These are phyloP conservation scores for Chamaecrista fasciculata DNA, from an alignment of 306 rosid genomes.

Conservation along the genomic window DNA sequence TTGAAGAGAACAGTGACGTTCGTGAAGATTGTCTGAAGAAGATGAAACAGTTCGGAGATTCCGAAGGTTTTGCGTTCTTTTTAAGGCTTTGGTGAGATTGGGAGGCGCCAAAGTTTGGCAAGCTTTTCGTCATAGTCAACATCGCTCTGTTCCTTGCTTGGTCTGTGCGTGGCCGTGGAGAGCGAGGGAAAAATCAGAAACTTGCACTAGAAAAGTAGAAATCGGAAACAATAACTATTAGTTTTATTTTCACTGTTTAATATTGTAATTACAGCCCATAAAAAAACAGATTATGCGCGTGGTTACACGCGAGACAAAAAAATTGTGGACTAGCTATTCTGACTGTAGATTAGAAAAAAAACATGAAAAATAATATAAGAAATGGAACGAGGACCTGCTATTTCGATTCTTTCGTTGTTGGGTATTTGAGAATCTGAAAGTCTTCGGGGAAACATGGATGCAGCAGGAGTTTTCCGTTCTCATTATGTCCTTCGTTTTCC, in stretches of 20 bases:
- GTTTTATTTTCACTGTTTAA: not conserved
- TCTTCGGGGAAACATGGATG: constrained; percentile 39
- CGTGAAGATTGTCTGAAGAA: constrained; percentile 35
- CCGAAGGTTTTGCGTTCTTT: not conserved
- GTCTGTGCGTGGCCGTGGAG: constrained; percentile 12
- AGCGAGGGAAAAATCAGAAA: constrained; percentile 26
- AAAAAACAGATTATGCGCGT: constrained; percentile 28
- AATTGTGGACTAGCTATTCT: constrained; percentile 37
- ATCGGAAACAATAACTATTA: no score
- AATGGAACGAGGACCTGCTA: constrained; percentile 8
- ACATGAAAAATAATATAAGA: not conserved
- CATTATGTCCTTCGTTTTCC: constrained; percentile 37
- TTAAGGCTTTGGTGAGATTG: constrained; percentile 8
- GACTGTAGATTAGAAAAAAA: not conserved
- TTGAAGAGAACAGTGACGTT: constrained; percentile 22
- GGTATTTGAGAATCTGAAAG: constrained; percentile 2
- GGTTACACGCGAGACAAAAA: constrained; percentile 5
- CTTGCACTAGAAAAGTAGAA: no score
- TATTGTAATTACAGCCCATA: not conserved
- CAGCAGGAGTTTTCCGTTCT: constrained; percentile 25
- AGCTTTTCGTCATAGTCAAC: constrained; percentile 35
- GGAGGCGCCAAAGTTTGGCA: constrained; percentile 27
- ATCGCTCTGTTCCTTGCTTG: constrained; percentile 25
- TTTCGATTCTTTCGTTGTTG: not conserved
- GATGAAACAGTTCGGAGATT: constrained; percentile 28